Evolutionary conservation across 2,329 filamentous ascomycete genomes (phyloP).

Genomic region (Hypoxylon rubiginosum): DNA sequence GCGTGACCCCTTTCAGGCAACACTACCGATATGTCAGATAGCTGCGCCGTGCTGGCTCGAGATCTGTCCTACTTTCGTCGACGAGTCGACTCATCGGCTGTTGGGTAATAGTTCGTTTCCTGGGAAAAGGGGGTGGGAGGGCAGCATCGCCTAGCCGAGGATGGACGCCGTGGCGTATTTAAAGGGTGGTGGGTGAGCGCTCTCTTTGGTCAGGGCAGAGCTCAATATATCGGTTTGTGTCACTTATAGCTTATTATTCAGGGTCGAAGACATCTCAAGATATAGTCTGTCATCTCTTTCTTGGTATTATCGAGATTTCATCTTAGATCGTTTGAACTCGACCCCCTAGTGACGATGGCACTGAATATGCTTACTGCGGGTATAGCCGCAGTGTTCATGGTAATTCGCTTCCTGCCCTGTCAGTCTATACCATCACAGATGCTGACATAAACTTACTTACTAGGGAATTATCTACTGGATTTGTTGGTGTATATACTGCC

Average conservation of each 20-base stretch:
- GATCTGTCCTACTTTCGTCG: background rate
- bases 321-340: background rate
- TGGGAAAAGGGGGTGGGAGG: background rate
- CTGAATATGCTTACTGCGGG: constrained; percentile 10
- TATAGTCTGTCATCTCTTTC: background rate
- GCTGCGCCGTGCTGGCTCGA: background rate
- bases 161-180: constrained; percentile 1
- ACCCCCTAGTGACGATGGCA: constrained; percentile 11
- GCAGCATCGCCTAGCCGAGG: background rate
- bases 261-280: background rate
- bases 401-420: constrained; percentile 8
- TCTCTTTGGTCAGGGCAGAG: background rate
- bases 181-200: background rate
- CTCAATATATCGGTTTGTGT: background rate
- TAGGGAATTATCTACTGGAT: constrained; percentile 34
- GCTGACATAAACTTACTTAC: constrained; percentile 5
- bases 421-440: background rate
- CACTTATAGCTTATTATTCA: background rate
- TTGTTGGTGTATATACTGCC: constrained; percentile 42
- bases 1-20: constrained; percentile 8
- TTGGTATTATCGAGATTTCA: background rate
- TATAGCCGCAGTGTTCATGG: constrained; percentile 6
- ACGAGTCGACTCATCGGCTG: background rate
- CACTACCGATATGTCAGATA: background rate
- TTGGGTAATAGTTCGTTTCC: background rate